A percentile compares a stretch with the other conserved stretches of the same genome.
These are phyloP conservation scores for Beauveria brongniartii DNA, from an alignment of 2,329 filamentous ascomycete species.

Conservation along the genomic window DNA sequence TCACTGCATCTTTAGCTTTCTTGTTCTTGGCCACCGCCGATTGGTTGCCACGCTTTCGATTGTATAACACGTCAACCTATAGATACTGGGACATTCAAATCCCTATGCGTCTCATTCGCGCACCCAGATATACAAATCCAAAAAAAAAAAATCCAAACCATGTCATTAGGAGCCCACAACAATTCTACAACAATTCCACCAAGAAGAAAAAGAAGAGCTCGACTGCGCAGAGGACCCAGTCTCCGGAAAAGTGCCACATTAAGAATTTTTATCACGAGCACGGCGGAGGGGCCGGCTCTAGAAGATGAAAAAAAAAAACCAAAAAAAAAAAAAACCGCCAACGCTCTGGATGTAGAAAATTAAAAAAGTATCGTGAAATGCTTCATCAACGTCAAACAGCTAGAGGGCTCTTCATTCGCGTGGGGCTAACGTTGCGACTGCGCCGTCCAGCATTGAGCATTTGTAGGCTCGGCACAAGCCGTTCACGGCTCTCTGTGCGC, in stretches of 20 bases:
- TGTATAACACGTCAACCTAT: conserved; percentile 5
- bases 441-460: conserved; percentile 49
- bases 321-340: not conserved
- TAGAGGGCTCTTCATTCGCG: conserved; percentile 51
- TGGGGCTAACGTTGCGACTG: conserved; percentile 50
- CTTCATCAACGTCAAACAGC: conserved; percentile 15
- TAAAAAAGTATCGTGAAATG: not conserved
- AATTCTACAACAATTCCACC: not conserved
- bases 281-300: not conserved
- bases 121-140: not conserved
- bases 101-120: not conserved
- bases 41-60: not conserved
- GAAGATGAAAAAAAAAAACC: not conserved
- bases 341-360: not conserved
- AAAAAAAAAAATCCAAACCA: not conserved
- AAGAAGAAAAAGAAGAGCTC: not conserved
- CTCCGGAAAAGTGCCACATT: not conserved
- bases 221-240: no score
- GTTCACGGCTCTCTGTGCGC: conserved; percentile 79
- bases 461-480: conserved; percentile 51
- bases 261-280: not conserved
- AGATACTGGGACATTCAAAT: not conserved
- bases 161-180: not conserved
- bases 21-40: not conserved
- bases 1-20: not conserved